Evolutionary conservation across 306 rosid genomes (phyloP), one percentile per base, ranked within the genome.

Genomic region (Lathyrus oleraceus): DNA sequence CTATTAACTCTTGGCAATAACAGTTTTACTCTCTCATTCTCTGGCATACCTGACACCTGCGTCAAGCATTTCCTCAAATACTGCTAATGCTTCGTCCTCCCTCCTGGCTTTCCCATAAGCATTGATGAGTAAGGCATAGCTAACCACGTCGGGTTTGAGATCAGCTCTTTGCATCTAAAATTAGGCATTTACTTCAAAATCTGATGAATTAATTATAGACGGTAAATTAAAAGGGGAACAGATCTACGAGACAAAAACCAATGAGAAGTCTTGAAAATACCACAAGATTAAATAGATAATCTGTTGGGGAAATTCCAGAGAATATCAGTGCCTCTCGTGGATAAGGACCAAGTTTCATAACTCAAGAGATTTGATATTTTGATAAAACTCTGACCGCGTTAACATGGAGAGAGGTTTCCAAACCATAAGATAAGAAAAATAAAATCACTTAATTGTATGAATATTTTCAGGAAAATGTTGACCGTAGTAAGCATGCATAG

Each of bases 81-180:
- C 99, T 27, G 97, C 96, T n/a, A 91, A 76, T 28, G 99, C 99
- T 86, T 91, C 99, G 25, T 94, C 96, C 82, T 94, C 96, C 81
- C 92, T 90, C 79, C 96, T 85, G 61, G 95, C 99, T 83, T 94
- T 91, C 79, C 99, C 99, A 47, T 94, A 94, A 36, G 99, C 96
- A 83, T 58, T 83, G 47, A 94, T 77, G 51, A 94, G 96, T 77
- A 84, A 79, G 47, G 97, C 95, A 83, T 90, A 94, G 86, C 95
- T 94, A 76, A 91, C 95, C 45, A 94, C 97, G 12, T 88, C 96
- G 38, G 97, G 99, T 67, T 42, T 85, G 66, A 91, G 88, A 73
- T 87, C 92, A 80, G 96, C 90, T 83, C 97, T 94, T 84, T 94
- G 95, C 97, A 94, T 94, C 99, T 94, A 83, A 76, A 76, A 82